These are phyloP conservation scores for Agapanthus africanus DNA, from an alignment of 106 monocot species.

Conservation along the genomic window DNA sequence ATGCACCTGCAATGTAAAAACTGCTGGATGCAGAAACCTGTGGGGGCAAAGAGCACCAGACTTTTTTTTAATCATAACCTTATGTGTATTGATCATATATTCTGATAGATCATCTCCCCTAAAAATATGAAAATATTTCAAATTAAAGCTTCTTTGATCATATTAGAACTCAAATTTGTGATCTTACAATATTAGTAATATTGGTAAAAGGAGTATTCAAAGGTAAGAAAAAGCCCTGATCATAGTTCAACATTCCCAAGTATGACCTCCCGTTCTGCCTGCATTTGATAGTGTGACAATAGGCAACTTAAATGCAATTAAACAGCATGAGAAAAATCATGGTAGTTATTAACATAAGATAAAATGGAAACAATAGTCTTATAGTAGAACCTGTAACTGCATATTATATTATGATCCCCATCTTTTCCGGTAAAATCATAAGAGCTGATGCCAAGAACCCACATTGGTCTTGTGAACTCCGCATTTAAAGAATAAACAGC, in stretches of 20 bases:
- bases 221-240: constrained; percentile 38
- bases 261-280: constrained; percentile 81
- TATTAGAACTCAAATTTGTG: not conserved
- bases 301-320: not conserved
- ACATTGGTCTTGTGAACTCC: constrained; percentile 77
- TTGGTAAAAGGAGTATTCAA: constrained; percentile 71
- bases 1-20: too few species aligned
- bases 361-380: not conserved
- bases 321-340: not conserved
- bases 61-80: too few species aligned
- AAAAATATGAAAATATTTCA: too few species aligned
- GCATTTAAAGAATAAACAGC: constrained; percentile 62
- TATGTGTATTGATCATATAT: too few species aligned
- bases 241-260: constrained; percentile 62
- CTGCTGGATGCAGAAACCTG: too few species aligned
- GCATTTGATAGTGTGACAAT: constrained; percentile 4
- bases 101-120: too few species aligned
- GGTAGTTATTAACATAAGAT: not conserved
- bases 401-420: constrained; percentile 31
- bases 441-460: constrained; percentile 85
- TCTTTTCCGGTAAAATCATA: constrained; percentile 60
- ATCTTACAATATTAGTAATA: constrained; percentile 61
- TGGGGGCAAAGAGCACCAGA: too few species aligned
- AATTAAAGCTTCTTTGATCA: too few species aligned
- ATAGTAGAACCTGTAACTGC: constrained; percentile 66